These are phyloP conservation scores for Pichia occidentalis DNA, from an alignment of 805 yeast species.

Conservation along the genomic window DNA sequence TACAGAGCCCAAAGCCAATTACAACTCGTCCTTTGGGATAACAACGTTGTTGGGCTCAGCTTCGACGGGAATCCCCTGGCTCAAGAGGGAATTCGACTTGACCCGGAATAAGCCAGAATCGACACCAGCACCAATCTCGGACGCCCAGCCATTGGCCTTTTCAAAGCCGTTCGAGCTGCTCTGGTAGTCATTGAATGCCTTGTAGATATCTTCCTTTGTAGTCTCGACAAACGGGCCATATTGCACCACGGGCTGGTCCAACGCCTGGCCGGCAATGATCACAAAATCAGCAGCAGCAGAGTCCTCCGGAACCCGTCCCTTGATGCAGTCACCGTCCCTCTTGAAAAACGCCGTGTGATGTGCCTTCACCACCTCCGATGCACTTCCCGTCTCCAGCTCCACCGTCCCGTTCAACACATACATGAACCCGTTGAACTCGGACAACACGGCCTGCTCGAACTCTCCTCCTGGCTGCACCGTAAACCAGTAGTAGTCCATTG, in stretches of 20 bases:
- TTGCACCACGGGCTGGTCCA: conserved; percentile 73
- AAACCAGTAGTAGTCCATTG: conserved; percentile 67
- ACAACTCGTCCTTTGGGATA: conserved; percentile 20
- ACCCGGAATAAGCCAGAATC: conserved; percentile 22
- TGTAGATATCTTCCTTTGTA: conserved; percentile 53
- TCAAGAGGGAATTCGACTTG: conserved; percentile 17
- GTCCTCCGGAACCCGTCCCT: conserved; percentile 44
- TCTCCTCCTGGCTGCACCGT: conserved; percentile 58
- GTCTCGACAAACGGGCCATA: conserved; percentile 91
- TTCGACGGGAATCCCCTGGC: conserved; percentile 6
- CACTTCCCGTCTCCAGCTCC: conserved; percentile 33
- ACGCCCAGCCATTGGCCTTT: conserved; percentile 53
- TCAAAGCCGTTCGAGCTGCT: conserved; percentile 63
- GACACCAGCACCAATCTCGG: conserved; percentile 34
- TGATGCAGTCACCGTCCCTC: conserved; percentile 56
- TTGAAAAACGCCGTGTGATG: conserved; percentile 58
- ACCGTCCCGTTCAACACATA: conserved; percentile 61
- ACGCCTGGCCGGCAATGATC: conserved; percentile 66
- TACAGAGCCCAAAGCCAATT: background rate
- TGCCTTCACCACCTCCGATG: conserved; percentile 33
- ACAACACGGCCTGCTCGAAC: conserved; percentile 53
- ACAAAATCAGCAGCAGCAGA: conserved; percentile 54
- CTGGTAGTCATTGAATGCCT: conserved; percentile 72
- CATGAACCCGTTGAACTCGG: conserved; percentile 59
- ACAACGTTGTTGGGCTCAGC: conserved; percentile 12